These are phyloP conservation scores for Daldinia loculata DNA, from an alignment of 495 filamentous ascomycete species.

Conservation along the genomic window DNA sequence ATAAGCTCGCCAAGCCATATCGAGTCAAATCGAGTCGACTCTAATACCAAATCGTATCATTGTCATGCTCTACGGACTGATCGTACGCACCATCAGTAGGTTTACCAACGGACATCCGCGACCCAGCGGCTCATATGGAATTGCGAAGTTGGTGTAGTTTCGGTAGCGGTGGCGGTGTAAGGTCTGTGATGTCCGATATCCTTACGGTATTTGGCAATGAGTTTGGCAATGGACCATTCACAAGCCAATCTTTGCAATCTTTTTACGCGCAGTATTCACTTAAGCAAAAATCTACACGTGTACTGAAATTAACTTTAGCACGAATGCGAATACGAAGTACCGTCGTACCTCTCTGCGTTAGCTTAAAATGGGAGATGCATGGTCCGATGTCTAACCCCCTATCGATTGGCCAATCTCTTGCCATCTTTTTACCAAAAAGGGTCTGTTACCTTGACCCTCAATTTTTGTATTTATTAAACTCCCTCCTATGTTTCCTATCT, in stretches of 20 bases:
- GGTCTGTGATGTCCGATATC: conserved; percentile 12
- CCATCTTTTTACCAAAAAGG: conserved; percentile 39
- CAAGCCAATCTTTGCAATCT: not conserved
- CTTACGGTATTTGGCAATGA: conserved; percentile 20
- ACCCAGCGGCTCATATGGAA: conserved; percentile 16
- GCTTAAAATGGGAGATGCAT: conserved; percentile 9
- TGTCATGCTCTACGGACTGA: conserved; percentile 28
- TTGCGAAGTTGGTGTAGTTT: conserved; percentile 17
- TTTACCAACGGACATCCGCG: conserved; percentile 9
- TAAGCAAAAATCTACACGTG: not conserved
- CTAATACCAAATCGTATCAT: conserved; percentile 43
- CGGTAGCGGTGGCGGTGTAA: conserved; percentile 37
- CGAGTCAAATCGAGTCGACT: conserved; percentile 13
- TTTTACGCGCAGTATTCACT: not conserved
- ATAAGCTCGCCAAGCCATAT: conserved; percentile 27
- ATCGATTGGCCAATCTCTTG: conserved; percentile 44
- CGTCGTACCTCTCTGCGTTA: conserved; percentile 20
- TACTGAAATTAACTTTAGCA: not conserved
- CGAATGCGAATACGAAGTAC: conserved; percentile 41
- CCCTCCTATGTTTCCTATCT: conserved; percentile 20
- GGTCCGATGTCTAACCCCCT: conserved; percentile 34
- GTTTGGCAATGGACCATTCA: not conserved
- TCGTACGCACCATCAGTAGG: conserved; percentile 15
- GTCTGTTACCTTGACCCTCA: conserved; percentile 12
- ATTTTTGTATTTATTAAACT: conserved; percentile 40